Percentiles rank a stretch among this genome's conserved stretches.
phyloP scores from a whole-genome alignment of 2,329 filamentous ascomycete species.

The Venturia effusa region DNA sequence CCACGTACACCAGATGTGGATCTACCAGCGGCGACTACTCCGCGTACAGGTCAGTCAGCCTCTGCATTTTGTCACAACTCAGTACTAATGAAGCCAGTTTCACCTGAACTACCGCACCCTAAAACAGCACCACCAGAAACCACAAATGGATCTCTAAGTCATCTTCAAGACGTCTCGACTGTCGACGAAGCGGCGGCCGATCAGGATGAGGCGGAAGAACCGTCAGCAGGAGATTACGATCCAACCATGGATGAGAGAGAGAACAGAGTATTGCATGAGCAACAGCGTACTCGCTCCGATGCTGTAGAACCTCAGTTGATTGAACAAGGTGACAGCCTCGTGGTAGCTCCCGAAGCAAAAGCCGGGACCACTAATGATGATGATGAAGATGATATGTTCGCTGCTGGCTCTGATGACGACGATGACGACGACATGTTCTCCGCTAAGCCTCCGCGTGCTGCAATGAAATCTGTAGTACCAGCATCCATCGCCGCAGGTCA shows the following conservation, averaged over 20 bases:
- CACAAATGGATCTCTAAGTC: conserved; percentile 13
- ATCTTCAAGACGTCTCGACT: background rate
- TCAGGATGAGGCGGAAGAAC: conserved; percentile 53
- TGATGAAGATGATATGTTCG: conserved; percentile 53
- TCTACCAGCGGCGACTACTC: background rate
- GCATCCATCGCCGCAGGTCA: background rate
- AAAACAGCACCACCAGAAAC: conserved; percentile 18
- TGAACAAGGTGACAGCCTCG: conserved; percentile 15
- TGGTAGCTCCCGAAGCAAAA: conserved; percentile 23
- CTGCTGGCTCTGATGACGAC: conserved; percentile 32
- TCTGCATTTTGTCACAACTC: too few species aligned
- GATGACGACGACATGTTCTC: conserved; percentile 82
- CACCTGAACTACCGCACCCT: background rate
- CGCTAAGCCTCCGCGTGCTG: conserved; percentile 50
- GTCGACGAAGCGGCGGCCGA: conserved; percentile 1
- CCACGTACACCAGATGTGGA: background rate
- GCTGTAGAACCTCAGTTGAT: conserved; percentile 7
- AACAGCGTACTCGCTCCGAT: conserved; percentile 18
- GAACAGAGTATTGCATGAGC: conserved; percentile 61
- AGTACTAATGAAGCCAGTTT: background rate
- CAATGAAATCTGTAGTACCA: conserved; percentile 18
- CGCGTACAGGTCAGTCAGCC: background rate
- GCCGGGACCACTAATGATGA: conserved; percentile 27
- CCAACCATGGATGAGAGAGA: conserved; percentile 82
- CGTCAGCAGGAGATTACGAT: conserved; percentile 89